Conservation (phyloP, 768 basidiomycete species). For the Naganishia vaughanmartiniae region DNA sequence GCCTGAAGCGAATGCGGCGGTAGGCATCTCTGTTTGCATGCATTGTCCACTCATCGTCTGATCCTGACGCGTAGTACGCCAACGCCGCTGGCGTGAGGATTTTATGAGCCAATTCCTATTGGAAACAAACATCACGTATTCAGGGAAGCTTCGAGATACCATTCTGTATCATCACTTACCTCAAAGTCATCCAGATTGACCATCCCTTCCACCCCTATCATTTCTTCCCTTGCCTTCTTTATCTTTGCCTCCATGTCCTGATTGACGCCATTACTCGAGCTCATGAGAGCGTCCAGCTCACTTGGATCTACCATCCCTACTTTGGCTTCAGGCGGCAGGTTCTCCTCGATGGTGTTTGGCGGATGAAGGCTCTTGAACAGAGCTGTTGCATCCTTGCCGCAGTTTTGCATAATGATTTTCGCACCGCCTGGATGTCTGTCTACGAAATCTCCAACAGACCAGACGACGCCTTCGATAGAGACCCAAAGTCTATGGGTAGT, state of each 20-base stretch:
- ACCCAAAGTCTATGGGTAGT: constrained; percentile 35
- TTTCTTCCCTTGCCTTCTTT: constrained; percentile 54
- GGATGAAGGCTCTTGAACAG: constrained; percentile 42
- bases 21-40: constrained; percentile 78
- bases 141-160: background rate
- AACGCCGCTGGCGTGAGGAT: constrained; percentile 64
- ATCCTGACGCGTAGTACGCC: constrained; percentile 77
- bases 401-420: constrained; percentile 35
- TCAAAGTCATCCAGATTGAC: constrained; percentile 77
- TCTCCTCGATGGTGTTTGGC: constrained; percentile 53
- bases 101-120: constrained; percentile 60
- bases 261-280: constrained; percentile 23
- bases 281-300: constrained; percentile 59
- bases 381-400: constrained; percentile 36
- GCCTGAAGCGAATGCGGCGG: constrained; percentile 75
- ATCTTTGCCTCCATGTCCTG: constrained; percentile 68
- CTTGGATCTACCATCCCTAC: constrained; percentile 50
- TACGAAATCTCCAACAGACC: constrained; percentile 37
- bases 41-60: constrained; percentile 71
- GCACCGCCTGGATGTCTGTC: constrained; percentile 38
- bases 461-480: constrained; percentile 41
- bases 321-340: constrained; percentile 67
- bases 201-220: constrained; percentile 67
- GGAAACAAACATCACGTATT: background rate
- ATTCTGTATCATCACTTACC: constrained; percentile 48